Evolutionary conservation across 345 rosid species (phyloP), one percentile per base, ranked within the genome.

Genomic region (rapeseed (Brassica napus)): DNA sequence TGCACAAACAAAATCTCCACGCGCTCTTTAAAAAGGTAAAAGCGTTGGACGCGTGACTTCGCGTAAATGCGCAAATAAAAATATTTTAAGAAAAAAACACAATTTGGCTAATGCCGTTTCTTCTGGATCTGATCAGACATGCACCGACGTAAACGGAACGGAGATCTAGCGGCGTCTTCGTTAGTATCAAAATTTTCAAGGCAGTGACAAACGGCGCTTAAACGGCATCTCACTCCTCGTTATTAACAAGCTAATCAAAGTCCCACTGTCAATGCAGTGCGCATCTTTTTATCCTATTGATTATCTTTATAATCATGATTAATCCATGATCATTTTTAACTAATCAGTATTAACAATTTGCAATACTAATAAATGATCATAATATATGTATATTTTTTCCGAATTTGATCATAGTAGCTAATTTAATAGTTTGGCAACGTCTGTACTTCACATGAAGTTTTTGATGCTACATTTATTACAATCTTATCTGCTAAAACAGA

Each of bases 121-220:
- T 31, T 65, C 4, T 15, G 31, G 54, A 63, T 54, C 24, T 31
- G 54, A 63, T 54, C 16, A 70, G 37, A 71, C 81, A 81, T 44
- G 74, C 81, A 72, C 84, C 84, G 81, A 81, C 81, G 84, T 81
- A 81, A 81, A 81, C 84, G 81, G 81, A 81, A 76, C 84, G 84
- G 74, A 71, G 81, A 81, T 81, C 2, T 34, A 76, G 74, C 74
- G 77, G 60, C 81, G 47, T 12, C 9, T 57, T 26, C 37, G 11
- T 80, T 37, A 31, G 21, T 65, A 3, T 64, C 34, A 64, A 26
- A 30, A 42, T 30, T 57, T 78, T 26, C 4, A 18, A 1, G 1
- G n/a, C n/a, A 75, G 71, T 16, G 72, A 80, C 79, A 80, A 74
- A 80, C 79, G 83, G 83, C 76, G 76, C 67, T 74, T 79, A 62